phyloP scores from a whole-genome alignment of 176 grass and related monocot genomes.

The Lolium perenne region DNA sequence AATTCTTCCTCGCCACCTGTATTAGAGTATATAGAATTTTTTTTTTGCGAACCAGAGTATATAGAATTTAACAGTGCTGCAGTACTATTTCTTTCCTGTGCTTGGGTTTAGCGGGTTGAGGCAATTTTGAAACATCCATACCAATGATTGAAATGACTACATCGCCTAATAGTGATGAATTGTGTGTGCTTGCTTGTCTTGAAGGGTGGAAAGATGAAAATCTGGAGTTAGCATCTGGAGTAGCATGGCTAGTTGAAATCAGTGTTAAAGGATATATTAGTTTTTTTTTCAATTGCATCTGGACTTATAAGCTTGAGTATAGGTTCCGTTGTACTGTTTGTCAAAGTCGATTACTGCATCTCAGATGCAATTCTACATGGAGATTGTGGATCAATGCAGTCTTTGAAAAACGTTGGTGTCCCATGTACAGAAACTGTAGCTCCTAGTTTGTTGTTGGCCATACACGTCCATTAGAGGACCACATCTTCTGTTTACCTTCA shows the following conservation, averaged over 20 bases:
- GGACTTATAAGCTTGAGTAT: background rate
- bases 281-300: slow-evolving; percentile 14
- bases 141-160: background rate
- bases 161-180: background rate
- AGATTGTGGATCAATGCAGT: background rate
- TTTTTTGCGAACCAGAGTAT: no score
- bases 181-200: background rate
- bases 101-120: background rate
- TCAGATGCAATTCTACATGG: background rate
- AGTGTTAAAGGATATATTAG: background rate
- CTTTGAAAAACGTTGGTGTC: slow-evolving; percentile 1
- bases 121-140: slow-evolving; percentile 4
- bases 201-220: background rate
- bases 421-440: slow-evolving; percentile 12
- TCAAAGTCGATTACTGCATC: background rate
- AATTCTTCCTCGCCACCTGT: slow-evolving; percentile 25
- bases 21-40: background rate
- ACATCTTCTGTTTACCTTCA: background rate
- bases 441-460: slow-evolving; percentile 19
- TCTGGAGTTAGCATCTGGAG: slow-evolving; percentile 10
- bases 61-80: background rate
- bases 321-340: background rate
- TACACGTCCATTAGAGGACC: background rate
- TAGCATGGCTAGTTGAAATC: background rate
- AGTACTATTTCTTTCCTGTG: background rate